Conservation (phyloP, 305 asterid genomes). For the Andrographis paniculata region DNA sequence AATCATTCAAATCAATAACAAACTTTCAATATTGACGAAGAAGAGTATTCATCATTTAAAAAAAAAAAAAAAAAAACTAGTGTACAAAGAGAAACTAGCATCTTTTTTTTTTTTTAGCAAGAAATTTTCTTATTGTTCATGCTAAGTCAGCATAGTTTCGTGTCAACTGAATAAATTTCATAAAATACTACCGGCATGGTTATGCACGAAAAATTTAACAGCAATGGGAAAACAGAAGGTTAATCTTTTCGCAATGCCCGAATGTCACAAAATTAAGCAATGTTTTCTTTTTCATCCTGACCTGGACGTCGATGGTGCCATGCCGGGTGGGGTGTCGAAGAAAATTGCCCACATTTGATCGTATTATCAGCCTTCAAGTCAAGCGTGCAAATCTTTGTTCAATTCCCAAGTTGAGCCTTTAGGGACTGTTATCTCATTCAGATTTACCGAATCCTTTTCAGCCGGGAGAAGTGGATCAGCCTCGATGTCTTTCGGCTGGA, state of each 20-base stretch:
- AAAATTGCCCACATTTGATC: background rate
- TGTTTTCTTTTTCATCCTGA: background rate
- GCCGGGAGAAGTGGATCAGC: constrained; percentile 46
- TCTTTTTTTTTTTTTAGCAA: background rate
- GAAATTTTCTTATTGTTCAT: too few relatives aligned
- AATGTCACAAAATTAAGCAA: background rate
- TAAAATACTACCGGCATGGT: too few relatives aligned
- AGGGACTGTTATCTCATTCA: constrained; percentile 33
- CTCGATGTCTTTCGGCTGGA: constrained; percentile 55
- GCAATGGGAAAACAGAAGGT: background rate
- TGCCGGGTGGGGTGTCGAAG: background rate
- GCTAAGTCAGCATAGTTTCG: too few relatives aligned
- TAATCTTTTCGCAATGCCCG: background rate
- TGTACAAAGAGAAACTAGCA: background rate
- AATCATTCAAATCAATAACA: too few relatives aligned
- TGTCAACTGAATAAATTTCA: too few relatives aligned
- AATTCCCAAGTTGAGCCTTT: constrained; percentile 41
- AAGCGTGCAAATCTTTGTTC: constrained; percentile 42
- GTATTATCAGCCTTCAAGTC: constrained; percentile 6
- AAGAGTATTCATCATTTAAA: too few relatives aligned
- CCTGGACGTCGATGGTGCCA: background rate
- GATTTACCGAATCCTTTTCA: constrained; percentile 36
- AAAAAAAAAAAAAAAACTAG: background rate
- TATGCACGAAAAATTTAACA: background rate
- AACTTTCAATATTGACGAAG: too few relatives aligned